Evolutionary conservation across 164 flowering plant genomes (phyloP).

Genomic region (Chimonanthus praecox): DNA sequence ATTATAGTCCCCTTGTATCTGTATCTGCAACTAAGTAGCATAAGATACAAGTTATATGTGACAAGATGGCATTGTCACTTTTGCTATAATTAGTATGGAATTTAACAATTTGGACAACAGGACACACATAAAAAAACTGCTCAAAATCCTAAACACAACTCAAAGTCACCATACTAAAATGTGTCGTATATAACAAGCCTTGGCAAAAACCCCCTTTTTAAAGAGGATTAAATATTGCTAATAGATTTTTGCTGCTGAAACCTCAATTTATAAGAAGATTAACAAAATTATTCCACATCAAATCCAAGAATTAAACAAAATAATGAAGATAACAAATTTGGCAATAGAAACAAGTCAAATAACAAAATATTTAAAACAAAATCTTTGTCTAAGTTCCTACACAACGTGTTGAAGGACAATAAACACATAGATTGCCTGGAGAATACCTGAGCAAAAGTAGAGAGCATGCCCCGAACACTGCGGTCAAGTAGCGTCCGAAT

Average conservation of each 20-base stretch:
- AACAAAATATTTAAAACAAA: not conserved
- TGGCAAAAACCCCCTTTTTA: not conserved
- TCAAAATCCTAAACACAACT: not conserved
- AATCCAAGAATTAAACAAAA: not conserved
- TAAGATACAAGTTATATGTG: too few relatives aligned
- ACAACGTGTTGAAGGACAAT: not conserved
- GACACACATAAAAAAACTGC: not conserved
- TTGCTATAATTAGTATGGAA: too few relatives aligned
- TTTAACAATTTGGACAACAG: not conserved
- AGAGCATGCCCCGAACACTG: constrained; percentile 61
- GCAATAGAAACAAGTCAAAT: not conserved
- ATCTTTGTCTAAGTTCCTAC: not conserved
- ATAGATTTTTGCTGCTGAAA: not conserved
- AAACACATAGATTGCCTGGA: not conserved
- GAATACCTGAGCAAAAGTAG: constrained; percentile 71
- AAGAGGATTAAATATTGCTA: not conserved
- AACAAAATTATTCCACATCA: not conserved
- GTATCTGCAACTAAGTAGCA: too few relatives aligned
- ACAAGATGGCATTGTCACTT: too few relatives aligned
- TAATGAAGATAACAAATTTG: not conserved
- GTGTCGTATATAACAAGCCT: not conserved
- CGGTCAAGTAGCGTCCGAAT: constrained; percentile 56
- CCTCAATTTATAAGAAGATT: not conserved
- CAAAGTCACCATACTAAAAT: not conserved
- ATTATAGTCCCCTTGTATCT: too few relatives aligned